Evolutionary conservation across 352 stramenopile species (phyloP), one percentile per base, ranked within the genome.

Genomic region (Halophytophthora batemanensis): DNA sequence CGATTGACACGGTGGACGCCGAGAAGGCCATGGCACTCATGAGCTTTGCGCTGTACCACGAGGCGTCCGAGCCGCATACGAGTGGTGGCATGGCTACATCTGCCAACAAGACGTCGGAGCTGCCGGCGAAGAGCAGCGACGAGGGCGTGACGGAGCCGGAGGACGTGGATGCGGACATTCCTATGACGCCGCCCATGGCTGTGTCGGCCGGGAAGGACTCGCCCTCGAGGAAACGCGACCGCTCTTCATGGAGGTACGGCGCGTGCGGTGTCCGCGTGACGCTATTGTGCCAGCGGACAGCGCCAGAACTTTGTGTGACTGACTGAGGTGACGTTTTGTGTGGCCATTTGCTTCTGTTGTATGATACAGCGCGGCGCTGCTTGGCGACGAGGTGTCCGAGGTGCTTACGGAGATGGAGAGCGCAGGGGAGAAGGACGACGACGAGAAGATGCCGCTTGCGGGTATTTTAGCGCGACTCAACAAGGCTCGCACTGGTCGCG

Each of bases 21-120:
- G 83, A 93, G 50, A 83, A 85, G 47, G 96, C 96, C 15, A 97
- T 99, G 81, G 79, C 93, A 21, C 87, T 99, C 54, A 90, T 99
- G 56, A 97, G 92, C 62, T 99, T 99, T 71, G 96, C 96, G 14
- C 74, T 99, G 38, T 99, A 99, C 66, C 93, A 99, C 67, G 96
- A 99, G 19, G 72, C 82, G 14, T 81, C 78, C 0, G 82, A 92
- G 49, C 35, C 62, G 10, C 56, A 66, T 17, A 61, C 53, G 13
- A 50, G 25, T 18, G 44, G 63, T n/a, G 55, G 68, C 21, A 53
- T 45, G 19, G 21, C 35, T 4, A 29, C 47, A 8, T n/a, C 52
- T 15, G 39, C 46, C 31, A 55, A 41, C 13, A 51, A 63, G 17
- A 59, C 43, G 11, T 43, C 49, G 10, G 49, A 67, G 23, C 6